These are phyloP conservation scores for Mycotypha africana DNA, from an alignment of 371 early-diverging fungal species.

Conservation along the genomic window DNA sequence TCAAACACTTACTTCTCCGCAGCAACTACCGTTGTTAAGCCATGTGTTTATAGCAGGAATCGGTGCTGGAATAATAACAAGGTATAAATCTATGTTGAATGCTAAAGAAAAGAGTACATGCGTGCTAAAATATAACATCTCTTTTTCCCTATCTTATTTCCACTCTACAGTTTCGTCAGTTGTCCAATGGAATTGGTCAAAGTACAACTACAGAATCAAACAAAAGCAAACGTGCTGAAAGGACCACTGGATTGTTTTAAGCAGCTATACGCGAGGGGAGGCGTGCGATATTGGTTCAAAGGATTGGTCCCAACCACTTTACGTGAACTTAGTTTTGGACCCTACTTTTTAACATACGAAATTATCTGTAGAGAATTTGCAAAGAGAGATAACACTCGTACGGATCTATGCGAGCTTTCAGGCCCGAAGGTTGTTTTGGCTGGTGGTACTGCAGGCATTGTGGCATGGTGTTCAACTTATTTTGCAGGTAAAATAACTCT, in stretches of 20 bases:
- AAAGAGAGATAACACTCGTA: neutral
- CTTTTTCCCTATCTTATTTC: no score
- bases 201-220: conserved; percentile 58
- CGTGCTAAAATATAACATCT: no score
- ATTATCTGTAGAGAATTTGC: conserved; percentile 39
- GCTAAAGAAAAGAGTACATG: no score
- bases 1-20: neutral
- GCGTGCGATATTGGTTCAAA: conserved; percentile 59
- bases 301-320: conserved; percentile 61
- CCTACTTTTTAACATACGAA: conserved; percentile 74
- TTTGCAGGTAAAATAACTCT: conserved; percentile 46
- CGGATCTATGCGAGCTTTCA: conserved; percentile 32
- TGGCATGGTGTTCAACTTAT: conserved; percentile 77
- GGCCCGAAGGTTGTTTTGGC: conserved; percentile 57
- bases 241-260: conserved; percentile 61
- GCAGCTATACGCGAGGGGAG: conserved; percentile 49
- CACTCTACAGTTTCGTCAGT: conserved; percentile 36
- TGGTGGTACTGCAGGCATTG: conserved; percentile 73
- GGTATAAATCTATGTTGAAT: conserved; percentile 33
- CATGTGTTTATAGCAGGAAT: conserved; percentile 60
- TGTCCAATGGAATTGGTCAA: conserved; percentile 67
- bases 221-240: conserved; percentile 15
- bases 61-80: conserved; percentile 59
- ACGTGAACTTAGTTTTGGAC: conserved; percentile 74
- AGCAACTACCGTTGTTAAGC: conserved; percentile 17